These are phyloP conservation scores for Syzygium malaccense DNA, from an alignment of 441 rosid species.

Conservation along the genomic window DNA sequence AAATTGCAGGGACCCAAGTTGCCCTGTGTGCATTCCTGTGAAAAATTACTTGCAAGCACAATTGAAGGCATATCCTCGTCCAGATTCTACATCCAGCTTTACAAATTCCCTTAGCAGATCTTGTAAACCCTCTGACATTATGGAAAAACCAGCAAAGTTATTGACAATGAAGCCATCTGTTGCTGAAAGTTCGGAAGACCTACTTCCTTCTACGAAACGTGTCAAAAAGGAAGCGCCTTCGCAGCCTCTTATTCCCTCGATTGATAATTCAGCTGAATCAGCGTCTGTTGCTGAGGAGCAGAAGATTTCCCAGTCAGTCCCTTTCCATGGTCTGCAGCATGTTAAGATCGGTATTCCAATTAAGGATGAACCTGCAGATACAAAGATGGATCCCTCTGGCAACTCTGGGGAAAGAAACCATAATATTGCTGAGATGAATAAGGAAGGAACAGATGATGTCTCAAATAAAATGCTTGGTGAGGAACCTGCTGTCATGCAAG, in stretches of 20 bases:
- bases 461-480: slow-evolving; percentile 36
- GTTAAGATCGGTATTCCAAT: slow-evolving; percentile 33
- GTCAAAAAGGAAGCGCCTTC: slow-evolving; percentile 76
- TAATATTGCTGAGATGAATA: slow-evolving; percentile 35
- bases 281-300: slow-evolving; percentile 35
- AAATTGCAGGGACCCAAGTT: slow-evolving; percentile 56
- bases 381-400: slow-evolving; percentile 50
- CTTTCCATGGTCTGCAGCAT: slow-evolving; percentile 43
- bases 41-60: slow-evolving; percentile 54
- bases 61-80: slow-evolving; percentile 40
- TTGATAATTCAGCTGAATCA: slow-evolving; percentile 42
- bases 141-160: slow-evolving; percentile 36
- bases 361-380: slow-evolving; percentile 59
- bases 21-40: slow-evolving; percentile 98
- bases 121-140: slow-evolving; percentile 38
- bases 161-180: slow-evolving; percentile 34
- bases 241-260: slow-evolving; percentile 37
- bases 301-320: slow-evolving; percentile 36
- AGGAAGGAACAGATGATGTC: slow-evolving; percentile 36
- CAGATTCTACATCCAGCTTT: slow-evolving; percentile 33
- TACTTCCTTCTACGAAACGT: slow-evolving; percentile 81
- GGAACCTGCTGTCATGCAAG: slow-evolving; percentile 45
- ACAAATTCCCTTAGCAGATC: slow-evolving; percentile 25
- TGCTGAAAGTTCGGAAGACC: slow-evolving; percentile 45
- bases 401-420: slow-evolving; percentile 54